Evolutionary conservation across 495 filamentous ascomycete genomes (phyloP), one percentile per base, ranked within the genome.

Genomic region (Halenospora varia): DNA sequence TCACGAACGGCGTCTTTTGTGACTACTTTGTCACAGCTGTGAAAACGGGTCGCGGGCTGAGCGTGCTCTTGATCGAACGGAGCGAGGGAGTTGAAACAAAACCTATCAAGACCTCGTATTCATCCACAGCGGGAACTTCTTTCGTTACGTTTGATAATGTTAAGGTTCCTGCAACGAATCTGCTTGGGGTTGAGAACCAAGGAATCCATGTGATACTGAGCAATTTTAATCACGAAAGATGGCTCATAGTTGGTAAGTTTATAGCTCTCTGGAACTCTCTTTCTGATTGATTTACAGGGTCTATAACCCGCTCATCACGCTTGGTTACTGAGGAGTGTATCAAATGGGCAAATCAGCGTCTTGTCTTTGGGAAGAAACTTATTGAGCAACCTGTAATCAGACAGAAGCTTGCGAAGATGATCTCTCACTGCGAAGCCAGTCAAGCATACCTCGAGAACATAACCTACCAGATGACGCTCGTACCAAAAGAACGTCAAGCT

Each of bases 21-120:
- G 89, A 93, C 69, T 93, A 92, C 73, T 95, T 95, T 66, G 88
- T 93, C 50, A 84, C 82, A n/a, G 90, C 84, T 29, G 91, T 90
- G 67, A 83, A 82, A 62, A 96, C 90, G 2, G 86, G 84, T 47
- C 92, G 92, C 73, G 90, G 88, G 19, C 84, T 92, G 57, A 84
- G 82, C 2, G 89, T 96, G 6, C 71, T 96, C 1, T 73, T 96
- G 51, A 87, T 96, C 57, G 80, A 84, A 56, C 81, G 88, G 53
- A 78, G 79, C 46, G 88, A 89, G 57, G 79, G 79, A 51, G 73
- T 82, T 55, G 88, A 91, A 73, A 90, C 87, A 2, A 86, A 82
- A 68, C 73, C 84, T 58, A 94, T 96, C 74, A 94, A 93, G 78
- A 96, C 89, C 0, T 84, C 82, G 0, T 96, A 96, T 73, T 92